Conservation (phyloP, 345 rosid genomes). For the Anastatica hierochuntica region DNA sequence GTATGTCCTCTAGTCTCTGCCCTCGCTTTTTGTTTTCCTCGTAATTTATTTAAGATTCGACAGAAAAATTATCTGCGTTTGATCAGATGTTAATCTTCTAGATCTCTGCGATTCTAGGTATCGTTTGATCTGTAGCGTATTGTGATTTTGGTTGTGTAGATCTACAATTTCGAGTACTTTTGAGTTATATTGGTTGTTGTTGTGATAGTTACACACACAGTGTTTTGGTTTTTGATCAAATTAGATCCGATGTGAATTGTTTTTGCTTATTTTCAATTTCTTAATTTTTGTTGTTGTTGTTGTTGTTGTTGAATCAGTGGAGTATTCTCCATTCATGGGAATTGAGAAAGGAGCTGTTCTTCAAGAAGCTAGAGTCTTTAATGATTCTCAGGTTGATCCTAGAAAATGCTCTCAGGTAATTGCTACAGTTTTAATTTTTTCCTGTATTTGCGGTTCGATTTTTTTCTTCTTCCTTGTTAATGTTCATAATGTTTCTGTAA, state of each 20-base stretch:
- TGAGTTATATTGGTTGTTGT: background rate
- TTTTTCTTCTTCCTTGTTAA: background rate
- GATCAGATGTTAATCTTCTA: background rate
- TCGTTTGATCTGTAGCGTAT: background rate
- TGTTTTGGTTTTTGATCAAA: too few species aligned
- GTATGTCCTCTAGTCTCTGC: conserved; percentile 24
- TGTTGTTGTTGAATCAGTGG: conserved; percentile 33
- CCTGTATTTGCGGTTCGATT: background rate
- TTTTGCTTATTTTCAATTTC: background rate
- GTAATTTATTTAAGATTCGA: background rate
- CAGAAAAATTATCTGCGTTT: background rate
- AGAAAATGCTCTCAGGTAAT: conserved; percentile 94
- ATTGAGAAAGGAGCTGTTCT: conserved; percentile 98
- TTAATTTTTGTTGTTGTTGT: background rate
- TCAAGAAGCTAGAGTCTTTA: conserved; percentile 96
- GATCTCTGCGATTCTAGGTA: background rate
- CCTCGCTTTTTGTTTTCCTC: background rate
- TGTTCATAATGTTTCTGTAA: background rate
- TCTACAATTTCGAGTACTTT: conserved; percentile 9
- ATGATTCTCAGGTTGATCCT: conserved; percentile 96
- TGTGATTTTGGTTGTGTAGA: conserved; percentile 7
- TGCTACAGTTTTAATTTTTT: background rate
- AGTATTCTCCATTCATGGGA: conserved; percentile 88
- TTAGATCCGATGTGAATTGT: conserved; percentile 5
- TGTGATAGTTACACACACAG: background rate